These are phyloP conservation scores for Plasmodium gonderi DNA, from an alignment of 169 alveolate genomes.

Conservation along the genomic window DNA sequence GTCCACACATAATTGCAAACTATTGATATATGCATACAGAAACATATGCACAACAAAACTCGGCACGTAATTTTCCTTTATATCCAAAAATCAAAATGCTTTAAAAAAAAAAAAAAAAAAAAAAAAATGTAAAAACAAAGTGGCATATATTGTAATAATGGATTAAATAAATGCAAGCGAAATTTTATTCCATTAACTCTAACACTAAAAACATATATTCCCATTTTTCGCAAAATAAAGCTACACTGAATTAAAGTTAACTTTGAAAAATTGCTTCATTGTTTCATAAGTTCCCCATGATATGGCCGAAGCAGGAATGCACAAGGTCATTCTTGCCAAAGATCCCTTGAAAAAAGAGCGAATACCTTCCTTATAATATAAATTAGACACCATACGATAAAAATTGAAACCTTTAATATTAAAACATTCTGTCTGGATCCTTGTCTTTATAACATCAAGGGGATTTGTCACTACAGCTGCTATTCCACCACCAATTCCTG, in stretches of 20 bases:
- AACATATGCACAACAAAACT: too few relatives aligned
- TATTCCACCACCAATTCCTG: slow-evolving; percentile 96
- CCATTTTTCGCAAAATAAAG: background rate
- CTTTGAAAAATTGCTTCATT: slow-evolving; percentile 82
- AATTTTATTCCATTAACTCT: too few relatives aligned
- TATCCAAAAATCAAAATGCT: slow-evolving; percentile 21
- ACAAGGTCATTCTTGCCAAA: slow-evolving; percentile 89
- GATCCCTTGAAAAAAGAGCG: slow-evolving; percentile 94
- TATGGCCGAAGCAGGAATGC: slow-evolving; percentile 95
- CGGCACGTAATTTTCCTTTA: background rate
- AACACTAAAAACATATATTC: background rate
- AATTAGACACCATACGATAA: slow-evolving; percentile 77
- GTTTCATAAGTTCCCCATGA: slow-evolving; percentile 97
- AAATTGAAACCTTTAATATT: slow-evolving; percentile 77
- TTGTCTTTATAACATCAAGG: slow-evolving; percentile 96
- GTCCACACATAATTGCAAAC: background rate
- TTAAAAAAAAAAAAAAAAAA: slow-evolving; percentile 26
- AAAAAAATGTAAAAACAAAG: background rate
- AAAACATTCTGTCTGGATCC: slow-evolving; percentile 93
- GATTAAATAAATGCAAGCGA: background rate
- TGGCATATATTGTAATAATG: background rate
- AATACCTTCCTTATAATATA: slow-evolving; percentile 88
- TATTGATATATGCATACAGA: background rate
- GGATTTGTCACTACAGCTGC: slow-evolving; percentile 97
- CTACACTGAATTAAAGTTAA: slow-evolving; percentile 46